Conservation (phyloP, 1,139 yeast species). For the Sugiyamaella japonica region DNA sequence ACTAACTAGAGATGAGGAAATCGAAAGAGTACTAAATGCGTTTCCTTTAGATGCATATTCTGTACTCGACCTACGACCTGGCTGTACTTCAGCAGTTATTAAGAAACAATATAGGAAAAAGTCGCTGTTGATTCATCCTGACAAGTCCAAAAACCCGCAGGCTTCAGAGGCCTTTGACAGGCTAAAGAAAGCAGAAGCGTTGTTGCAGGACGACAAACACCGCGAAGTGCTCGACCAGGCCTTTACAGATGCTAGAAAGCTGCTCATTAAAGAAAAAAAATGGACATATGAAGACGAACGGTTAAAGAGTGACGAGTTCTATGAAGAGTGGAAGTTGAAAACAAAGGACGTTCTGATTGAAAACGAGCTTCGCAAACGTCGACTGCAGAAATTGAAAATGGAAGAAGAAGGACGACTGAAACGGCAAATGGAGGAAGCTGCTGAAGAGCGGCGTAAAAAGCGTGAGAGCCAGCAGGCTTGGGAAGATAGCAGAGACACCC, state of each 20-base stretch:
- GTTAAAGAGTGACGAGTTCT: constrained; percentile 44
- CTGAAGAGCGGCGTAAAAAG: constrained; percentile 45
- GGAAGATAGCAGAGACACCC: constrained; percentile 61
- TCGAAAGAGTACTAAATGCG: constrained; percentile 52
- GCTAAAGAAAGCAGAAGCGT: constrained; percentile 44
- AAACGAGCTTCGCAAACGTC: constrained; percentile 45
- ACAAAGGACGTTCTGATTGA: constrained; percentile 49
- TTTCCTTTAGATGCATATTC: constrained; percentile 56
- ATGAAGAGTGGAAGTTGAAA: constrained; percentile 43
- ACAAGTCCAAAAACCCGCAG: constrained; percentile 53
- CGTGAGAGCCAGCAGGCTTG: constrained; percentile 51
- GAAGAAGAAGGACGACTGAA: constrained; percentile 47
- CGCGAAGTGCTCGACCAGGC: constrained; percentile 44
- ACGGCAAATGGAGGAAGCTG: constrained; percentile 42
- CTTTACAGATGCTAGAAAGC: constrained; percentile 46
- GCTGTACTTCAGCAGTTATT: constrained; percentile 44
- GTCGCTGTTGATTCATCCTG: constrained; percentile 69
- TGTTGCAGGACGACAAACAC: constrained; percentile 39
- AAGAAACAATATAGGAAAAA: constrained; percentile 56
- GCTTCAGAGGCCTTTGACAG: constrained; percentile 67
- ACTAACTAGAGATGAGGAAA: constrained; percentile 50
- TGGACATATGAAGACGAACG: constrained; percentile 46
- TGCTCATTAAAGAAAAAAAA: constrained; percentile 48
- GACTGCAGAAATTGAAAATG: constrained; percentile 43
- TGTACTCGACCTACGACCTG: constrained; percentile 56